A percentile compares a stretch with the other conserved stretches of the same genome.
Evolutionary conservation across 345 rosid genomes (phyloP).

Genomic region (Eucalyptus pauciflora): DNA sequence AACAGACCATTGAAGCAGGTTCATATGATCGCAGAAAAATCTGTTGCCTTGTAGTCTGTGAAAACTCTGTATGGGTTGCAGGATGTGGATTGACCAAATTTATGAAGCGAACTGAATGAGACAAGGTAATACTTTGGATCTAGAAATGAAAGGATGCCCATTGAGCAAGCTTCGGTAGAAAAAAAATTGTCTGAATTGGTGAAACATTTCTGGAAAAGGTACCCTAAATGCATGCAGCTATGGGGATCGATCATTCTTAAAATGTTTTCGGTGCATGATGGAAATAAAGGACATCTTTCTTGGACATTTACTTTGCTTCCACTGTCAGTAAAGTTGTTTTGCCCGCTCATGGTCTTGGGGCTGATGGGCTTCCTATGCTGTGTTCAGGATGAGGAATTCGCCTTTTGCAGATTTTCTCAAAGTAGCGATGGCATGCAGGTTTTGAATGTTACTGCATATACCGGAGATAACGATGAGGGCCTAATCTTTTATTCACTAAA

Average conservation of each 20-base stretch:
- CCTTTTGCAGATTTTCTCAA: slow-evolving; percentile 66
- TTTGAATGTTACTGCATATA: slow-evolving; percentile 63
- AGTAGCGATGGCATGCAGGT: slow-evolving; percentile 25
- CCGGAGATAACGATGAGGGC: slow-evolving; percentile 33
- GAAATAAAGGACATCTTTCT: neutral
- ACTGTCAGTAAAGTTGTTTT: neutral
- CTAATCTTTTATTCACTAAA: no score
- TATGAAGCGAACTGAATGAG: neutral
- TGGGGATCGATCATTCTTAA: neutral
- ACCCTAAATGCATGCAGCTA: neutral
- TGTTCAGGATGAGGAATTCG: slow-evolving; percentile 66
- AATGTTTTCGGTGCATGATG: neutral
- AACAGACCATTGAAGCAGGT: neutral
- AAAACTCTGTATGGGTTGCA: neutral
- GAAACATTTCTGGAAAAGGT: neutral
- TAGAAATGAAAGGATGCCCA: neutral
- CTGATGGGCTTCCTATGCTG: neutral
- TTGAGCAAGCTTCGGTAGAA: neutral
- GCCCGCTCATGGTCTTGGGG: neutral
- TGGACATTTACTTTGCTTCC: neutral
- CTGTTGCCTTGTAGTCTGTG: neutral
- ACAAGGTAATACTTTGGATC: neutral
- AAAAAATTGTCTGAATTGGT: neutral
- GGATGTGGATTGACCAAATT: neutral
- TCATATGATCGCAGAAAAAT: neutral